Base-by-base conservation (phyloP, 2,329 filamentous ascomycete species). In the Claviceps pazoutovae region DNA sequence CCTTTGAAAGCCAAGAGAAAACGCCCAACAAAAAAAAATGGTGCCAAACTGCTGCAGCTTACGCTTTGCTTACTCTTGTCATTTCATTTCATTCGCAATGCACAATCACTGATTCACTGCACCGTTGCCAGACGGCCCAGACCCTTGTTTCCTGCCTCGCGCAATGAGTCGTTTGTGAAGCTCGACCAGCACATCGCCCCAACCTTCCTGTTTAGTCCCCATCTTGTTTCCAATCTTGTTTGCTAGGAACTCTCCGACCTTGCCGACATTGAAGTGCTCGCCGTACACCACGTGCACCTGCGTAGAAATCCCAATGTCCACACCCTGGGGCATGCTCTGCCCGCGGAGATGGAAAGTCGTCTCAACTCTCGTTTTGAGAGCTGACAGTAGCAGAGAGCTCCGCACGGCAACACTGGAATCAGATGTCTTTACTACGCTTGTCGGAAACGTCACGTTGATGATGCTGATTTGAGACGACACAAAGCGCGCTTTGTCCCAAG, bases 261-360 rank as follows among this genome's bases (percentile, higher is more conserved):
- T 89, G 48, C 73, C 77, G 56, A 82, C 79, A 56, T 88, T 86
- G 64, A 90, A 89, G 54, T 78, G 74, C 67, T 91, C 86, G 0
- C 87, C 87, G 62, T 93, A 93, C 2, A 88, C 71, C 1, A 90
- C 79, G 50, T 71, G 73, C 0, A 81, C 84, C 21, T 69, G 70
- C 1, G 75, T 72, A 5, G 67, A 68, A 23, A 85, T 68, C 14
- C 66, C 64, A 38, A 87, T 72, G 1, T 78, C 73, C 11, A 83
- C 67, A 3, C 74, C 73, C n/a, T 71, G 69, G 1, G 68, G 67
- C 0, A 67, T 68, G 48, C 66, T 70, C 9, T 66, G 65, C 2
- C 74, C 69, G 0, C 66, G 69, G 23, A 91, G 64, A 16, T 74
- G 72, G 52, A 91, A 71, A 0, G 64, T 67, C 1, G 85, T 72